Percentiles rank a stretch among this genome's conserved stretches.
Evolutionary conservation across 495 filamentous ascomycete species (phyloP).

Genomic region (Aspergillus steynii): DNA sequence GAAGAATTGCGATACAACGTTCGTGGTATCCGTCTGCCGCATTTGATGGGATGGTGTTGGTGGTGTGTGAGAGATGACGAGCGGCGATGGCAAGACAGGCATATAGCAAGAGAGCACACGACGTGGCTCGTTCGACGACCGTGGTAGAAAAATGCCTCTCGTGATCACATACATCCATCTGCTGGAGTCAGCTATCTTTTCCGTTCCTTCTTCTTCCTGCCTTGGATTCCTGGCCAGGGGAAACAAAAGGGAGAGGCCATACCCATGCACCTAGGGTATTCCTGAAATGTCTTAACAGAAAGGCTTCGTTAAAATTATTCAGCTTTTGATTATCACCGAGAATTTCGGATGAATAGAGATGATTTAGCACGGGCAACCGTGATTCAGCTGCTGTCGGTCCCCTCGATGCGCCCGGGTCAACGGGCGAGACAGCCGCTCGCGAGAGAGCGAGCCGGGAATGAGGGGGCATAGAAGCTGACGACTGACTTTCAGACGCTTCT

Average conservation of each 20-base stretch:
- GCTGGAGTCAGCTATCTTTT: constrained; percentile 3
- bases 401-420: background rate
- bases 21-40: constrained; percentile 45
- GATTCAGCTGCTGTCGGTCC: constrained; percentile 1
- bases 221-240: background rate
- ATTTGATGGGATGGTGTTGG: constrained; percentile 31
- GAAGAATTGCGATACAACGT: constrained; percentile 43
- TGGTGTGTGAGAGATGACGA: constrained; percentile 40
- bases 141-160: constrained; percentile 37
- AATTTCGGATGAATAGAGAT: constrained; percentile 19
- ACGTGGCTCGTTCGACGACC: constrained; percentile 37
- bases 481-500: constrained; percentile 29
- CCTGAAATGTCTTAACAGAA: constrained; percentile 43
- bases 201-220: background rate
- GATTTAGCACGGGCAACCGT: constrained; percentile 17
- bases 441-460: constrained; percentile 18
- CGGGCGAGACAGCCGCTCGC: background rate
- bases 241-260: constrained; percentile 2
- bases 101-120: constrained; percentile 37
- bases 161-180: constrained; percentile 44
- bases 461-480: constrained; percentile 30
- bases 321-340: constrained; percentile 29
- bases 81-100: constrained; percentile 45
- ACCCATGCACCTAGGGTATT: constrained; percentile 42
- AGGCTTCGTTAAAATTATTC: constrained; percentile 39